These are phyloP conservation scores for Phoenix roebelenii DNA, from an alignment of 176 grass and related monocot species.

Conservation along the genomic window DNA sequence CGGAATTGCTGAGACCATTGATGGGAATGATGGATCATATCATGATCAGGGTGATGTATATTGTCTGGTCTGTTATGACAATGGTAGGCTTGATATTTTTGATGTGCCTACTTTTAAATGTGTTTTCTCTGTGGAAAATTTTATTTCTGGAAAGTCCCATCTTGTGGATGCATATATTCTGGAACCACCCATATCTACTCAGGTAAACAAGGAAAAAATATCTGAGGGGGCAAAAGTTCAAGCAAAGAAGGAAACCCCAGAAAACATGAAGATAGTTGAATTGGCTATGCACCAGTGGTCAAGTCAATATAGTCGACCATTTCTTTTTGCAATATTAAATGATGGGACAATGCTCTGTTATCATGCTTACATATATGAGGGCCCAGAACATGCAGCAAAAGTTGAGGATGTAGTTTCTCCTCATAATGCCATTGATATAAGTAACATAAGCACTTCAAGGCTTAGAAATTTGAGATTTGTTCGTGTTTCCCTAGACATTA, in stretches of 20 bases:
- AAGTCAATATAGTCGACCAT: constrained; percentile 67
- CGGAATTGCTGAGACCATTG: constrained; percentile 44
- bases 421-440: constrained; percentile 30
- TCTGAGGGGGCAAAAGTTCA: constrained; percentile 23
- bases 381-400: constrained; percentile 29
- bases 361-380: constrained; percentile 72
- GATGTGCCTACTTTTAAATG: constrained; percentile 75
- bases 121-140: constrained; percentile 67
- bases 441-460: constrained; percentile 37
- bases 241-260: constrained; percentile 50
- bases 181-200: constrained; percentile 4
- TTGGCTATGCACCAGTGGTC: constrained; percentile 90
- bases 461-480: constrained; percentile 82
- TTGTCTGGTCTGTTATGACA: constrained; percentile 82
- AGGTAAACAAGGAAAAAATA: constrained; percentile 12
- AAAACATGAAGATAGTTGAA: constrained; percentile 59
- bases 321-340: constrained; percentile 71
- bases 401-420: constrained; percentile 21
- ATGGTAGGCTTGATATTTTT: constrained; percentile 78
- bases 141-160: constrained; percentile 50
- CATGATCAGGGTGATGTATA: constrained; percentile 71
- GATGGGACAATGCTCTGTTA: constrained; percentile 90
- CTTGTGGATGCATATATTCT: constrained; percentile 45
- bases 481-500: constrained; percentile 48
- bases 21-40: constrained; percentile 48